Conservation (phyloP, 345 rosid species). For the Erucastrum elatum region DNA sequence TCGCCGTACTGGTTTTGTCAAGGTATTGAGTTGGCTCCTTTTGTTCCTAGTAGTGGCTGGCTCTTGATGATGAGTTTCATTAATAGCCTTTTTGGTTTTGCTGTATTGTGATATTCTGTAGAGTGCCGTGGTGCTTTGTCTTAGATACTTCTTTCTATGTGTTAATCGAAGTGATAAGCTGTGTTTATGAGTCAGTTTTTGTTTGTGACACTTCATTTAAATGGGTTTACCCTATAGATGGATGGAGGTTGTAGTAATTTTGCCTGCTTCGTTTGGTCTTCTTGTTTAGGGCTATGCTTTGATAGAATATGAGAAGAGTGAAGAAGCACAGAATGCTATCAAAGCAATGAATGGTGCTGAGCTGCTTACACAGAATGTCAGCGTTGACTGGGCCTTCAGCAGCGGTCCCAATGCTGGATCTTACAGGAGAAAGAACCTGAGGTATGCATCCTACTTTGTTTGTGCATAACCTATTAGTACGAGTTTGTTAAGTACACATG, state of each 20-base stretch:
- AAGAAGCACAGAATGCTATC: conserved; percentile 74
- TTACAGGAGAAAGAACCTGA: conserved; percentile 55
- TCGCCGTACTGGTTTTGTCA: conserved; percentile 81
- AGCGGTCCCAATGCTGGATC: conserved; percentile 59
- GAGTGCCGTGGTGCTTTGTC: not conserved
- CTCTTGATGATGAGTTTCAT: not conserved
- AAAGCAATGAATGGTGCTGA: conserved; percentile 60
- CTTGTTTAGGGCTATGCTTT: conserved; percentile 71
- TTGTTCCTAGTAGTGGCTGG: not conserved
- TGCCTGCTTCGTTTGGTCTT: not conserved
- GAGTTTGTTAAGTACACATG: not conserved
- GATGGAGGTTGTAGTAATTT: not conserved
- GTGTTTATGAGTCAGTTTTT: not conserved
- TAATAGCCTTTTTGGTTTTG: not conserved
- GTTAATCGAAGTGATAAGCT: not conserved
- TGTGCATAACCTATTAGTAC: not conserved
- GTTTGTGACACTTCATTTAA: too few relatives aligned
- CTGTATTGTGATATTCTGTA: not conserved
- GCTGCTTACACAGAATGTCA: conserved; percentile 55
- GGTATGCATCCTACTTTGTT: conserved; percentile 45
- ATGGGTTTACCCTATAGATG: too few relatives aligned
- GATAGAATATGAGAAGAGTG: conserved; percentile 68
- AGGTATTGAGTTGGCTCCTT: conserved; percentile 48
- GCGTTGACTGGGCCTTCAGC: conserved; percentile 81
- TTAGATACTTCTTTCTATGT: not conserved